phyloP scores from a whole-genome alignment of 1,284 basidiomycete genomes.

The Ustilago esculenta region DNA sequence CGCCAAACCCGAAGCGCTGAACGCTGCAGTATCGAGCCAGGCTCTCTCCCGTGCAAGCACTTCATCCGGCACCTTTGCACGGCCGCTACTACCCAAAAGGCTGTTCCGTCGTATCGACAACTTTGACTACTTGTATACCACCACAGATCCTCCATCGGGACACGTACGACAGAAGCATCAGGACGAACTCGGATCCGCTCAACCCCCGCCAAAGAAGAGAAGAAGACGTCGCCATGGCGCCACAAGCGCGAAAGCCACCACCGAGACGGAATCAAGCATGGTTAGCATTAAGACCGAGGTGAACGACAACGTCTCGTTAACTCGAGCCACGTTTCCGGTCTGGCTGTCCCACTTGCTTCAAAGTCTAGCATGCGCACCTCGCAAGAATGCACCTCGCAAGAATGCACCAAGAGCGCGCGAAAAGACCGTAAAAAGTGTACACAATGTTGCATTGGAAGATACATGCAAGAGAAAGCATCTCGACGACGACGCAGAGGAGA shows the following conservation, averaged over 20 bases:
- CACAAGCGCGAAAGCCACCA: background rate
- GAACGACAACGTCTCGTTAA: no score
- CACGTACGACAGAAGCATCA: background rate
- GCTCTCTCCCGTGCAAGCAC: background rate
- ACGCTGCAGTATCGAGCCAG: background rate
- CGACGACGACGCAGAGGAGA: background rate
- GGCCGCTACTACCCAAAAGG: conserved; percentile 24
- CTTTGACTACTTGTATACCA: background rate
- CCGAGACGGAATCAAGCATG: background rate
- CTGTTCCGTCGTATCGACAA: conserved; percentile 31
- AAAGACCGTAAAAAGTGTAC: no score
- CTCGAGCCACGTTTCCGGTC: background rate
- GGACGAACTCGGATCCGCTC: background rate
- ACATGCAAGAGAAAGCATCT: background rate
- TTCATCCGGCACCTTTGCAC: background rate
- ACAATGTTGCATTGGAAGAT: no score
- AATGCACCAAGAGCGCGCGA: no score
- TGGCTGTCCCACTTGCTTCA: conserved; percentile 2
- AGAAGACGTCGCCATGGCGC: conserved; percentile 3
- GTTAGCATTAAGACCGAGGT: no score
- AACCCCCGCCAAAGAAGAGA: conserved; percentile 9
- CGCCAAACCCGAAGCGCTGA: background rate
- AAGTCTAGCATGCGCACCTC: no score
- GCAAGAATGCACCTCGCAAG: no score
- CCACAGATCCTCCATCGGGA: background rate